Conservation (phyloP, 2,329 filamentous ascomycete genomes). For the Hypoxylon rubiginosum region DNA sequence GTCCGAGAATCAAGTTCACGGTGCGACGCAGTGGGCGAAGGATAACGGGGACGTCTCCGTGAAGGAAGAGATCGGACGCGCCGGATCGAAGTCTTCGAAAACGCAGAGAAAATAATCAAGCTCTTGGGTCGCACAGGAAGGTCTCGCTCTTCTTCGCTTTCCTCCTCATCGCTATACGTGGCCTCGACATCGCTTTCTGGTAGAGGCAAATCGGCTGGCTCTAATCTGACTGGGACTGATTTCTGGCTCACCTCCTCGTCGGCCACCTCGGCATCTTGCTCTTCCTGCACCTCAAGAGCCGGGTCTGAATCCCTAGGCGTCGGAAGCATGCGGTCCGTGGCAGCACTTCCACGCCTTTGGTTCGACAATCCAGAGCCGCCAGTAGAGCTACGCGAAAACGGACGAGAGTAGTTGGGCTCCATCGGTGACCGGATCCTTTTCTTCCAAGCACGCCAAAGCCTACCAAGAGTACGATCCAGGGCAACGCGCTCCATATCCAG, state of each 20-base stretch:
- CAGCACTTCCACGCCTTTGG: conserved; percentile 56
- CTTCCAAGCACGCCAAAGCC: conserved; percentile 95
- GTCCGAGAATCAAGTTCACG: conserved; percentile 2
- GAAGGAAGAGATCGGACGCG: conserved; percentile 47
- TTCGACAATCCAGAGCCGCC: conserved; percentile 52
- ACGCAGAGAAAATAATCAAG: conserved; percentile 53
- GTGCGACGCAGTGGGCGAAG: conserved; percentile 1
- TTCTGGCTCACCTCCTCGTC: conserved; percentile 20
- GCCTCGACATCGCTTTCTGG: conserved; percentile 77
- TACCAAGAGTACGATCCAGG: conserved; percentile 86
- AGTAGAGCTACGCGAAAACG: conserved; percentile 64
- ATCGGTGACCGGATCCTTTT: conserved; percentile 78
- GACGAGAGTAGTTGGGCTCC: conserved; percentile 61
- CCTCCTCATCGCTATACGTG: conserved; percentile 73
- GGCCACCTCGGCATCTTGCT: conserved; percentile 29
- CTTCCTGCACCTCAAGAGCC: conserved; percentile 44
- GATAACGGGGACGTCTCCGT: conserved; percentile 41
- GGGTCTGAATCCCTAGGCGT: conserved; percentile 38
- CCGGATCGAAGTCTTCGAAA: conserved; percentile 51
- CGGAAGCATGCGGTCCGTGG: conserved; percentile 57
- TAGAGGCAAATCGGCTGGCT: conserved; percentile 75
- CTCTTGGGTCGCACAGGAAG: conserved; percentile 63
- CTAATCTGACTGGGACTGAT: conserved; percentile 44
- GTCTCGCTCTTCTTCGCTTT: conserved; percentile 58
- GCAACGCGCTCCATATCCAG: conserved; percentile 93